phyloP scores from a whole-genome alignment of 73 alveolate species.

The Paramecium octaurelia region DNA sequence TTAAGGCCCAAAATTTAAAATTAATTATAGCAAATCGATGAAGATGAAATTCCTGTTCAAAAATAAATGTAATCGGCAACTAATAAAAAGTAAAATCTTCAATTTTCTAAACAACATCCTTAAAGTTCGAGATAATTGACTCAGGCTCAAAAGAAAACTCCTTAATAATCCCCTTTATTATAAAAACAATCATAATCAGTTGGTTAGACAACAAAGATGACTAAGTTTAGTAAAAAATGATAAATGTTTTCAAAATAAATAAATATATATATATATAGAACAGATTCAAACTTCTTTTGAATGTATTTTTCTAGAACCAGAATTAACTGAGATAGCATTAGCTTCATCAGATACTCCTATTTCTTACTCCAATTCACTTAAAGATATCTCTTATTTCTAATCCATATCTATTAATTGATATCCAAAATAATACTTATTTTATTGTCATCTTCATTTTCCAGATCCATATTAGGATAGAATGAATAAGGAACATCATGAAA shows the following conservation, averaged over 20 bases:
- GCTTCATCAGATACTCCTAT: constrained; percentile 10
- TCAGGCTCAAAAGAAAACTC: background rate
- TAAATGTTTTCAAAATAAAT: background rate
- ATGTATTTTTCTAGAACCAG: constrained; percentile 4
- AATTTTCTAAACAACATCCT: background rate
- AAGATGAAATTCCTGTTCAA: background rate
- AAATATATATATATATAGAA: background rate
- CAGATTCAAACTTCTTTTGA: background rate
- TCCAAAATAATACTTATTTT: background rate
- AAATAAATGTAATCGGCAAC: background rate
- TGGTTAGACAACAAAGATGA: background rate
- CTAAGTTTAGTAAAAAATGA: background rate
- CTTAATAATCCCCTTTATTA: background rate
- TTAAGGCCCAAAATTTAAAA: background rate
- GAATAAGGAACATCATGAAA: constrained; percentile 62
- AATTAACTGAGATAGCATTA: background rate
- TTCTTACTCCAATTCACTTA: background rate
- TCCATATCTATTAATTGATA: background rate
- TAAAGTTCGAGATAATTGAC: background rate
- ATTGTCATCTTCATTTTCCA: background rate
- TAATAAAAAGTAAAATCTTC: background rate
- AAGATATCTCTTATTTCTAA: background rate
- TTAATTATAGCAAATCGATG: background rate
- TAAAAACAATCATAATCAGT: background rate
- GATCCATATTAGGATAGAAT: constrained; percentile 42